Base-by-base conservation (phyloP, 2,329 filamentous ascomycete species). In the Camillea tinctor region DNA sequence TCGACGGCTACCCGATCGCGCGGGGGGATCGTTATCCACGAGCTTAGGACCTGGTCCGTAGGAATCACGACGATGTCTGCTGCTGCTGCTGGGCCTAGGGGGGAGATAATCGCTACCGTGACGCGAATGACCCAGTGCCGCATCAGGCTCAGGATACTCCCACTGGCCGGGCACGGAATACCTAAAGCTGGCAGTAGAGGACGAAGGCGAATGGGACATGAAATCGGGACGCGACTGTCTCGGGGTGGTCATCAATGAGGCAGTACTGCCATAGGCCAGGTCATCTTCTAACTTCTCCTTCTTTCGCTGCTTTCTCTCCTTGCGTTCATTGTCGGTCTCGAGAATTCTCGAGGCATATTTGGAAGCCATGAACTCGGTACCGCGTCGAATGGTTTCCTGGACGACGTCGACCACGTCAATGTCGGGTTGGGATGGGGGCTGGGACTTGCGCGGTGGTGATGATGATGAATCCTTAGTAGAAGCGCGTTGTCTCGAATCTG, bases 221-320 rank as follows among this genome's bases (percentile, higher is more conserved):
- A 71, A 68, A 19, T 69, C 66, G 26, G 66, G 66, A 26, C 64
- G 59, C 26, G 66, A 52, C 17, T 67, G 66, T 52, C 59, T 64
- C 30, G 52, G 53, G 11, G 55, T 56, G 58, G 52, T 53, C 26
- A 62, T 55, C 53, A 59, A 36, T 44, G 62, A 59, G 20, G 66
- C 53, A 40, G 60, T 60, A 62, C 68, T 73, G 26, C 83, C 83
- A 62, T 86, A 86, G 3, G 81, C 81, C 9, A 85, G 72, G 59
- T 82, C 79, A 3, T 82, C 79, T 26, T 81, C 79, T n/a, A 72
- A 55, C 24, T 60, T 70, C 55, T 72, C 71, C 62, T 73, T 74
- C 60, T 72, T 75, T 23, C 70, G 67, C 59, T 69, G 66, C 57
- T 73, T 75, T 54, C 68, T 73, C 50, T 65, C 66, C 59, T 73